These are phyloP conservation scores for Hanseniaspora occidentalis DNA, from an alignment of 805 yeast genomes.

Conservation along the genomic window DNA sequence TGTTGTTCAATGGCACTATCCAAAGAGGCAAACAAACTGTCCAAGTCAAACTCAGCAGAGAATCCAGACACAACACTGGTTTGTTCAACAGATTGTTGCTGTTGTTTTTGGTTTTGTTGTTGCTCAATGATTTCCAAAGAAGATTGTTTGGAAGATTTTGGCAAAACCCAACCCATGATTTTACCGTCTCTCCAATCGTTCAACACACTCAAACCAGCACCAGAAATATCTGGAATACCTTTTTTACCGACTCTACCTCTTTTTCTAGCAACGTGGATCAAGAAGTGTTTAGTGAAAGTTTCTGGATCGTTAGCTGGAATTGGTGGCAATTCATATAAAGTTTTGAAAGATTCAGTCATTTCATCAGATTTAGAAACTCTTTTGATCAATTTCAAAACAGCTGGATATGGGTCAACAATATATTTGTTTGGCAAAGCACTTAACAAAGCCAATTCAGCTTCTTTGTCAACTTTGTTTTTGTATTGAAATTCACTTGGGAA, in stretches of 20 bases:
- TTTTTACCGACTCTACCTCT: conserved; percentile 89
- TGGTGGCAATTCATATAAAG: conserved; percentile 69
- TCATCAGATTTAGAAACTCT: conserved; percentile 60
- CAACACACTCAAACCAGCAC: conserved; percentile 73
- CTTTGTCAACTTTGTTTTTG: conserved; percentile 47
- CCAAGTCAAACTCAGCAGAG: conserved; percentile 91
- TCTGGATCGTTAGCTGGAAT: conserved; percentile 59
- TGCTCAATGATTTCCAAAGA: conserved; percentile 14
- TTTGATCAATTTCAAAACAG: conserved; percentile 64
- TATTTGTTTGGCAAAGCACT: conserved; percentile 85
- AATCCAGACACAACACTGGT: conserved; percentile 78
- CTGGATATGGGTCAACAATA: conserved; percentile 72
- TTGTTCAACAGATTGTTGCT: conserved; percentile 29
- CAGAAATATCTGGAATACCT: conserved; percentile 79
- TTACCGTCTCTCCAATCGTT: conserved; percentile 98
- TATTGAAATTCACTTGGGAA: conserved; percentile 62
- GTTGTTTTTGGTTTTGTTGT: conserved; percentile 31
- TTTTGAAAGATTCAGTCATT: conserved; percentile 65
- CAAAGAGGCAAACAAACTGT: conserved; percentile 48
- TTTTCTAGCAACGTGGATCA: conserved; percentile 85
- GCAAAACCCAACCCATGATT: conserved; percentile 80
- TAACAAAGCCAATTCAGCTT: conserved; percentile 78
- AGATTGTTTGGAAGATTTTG: conserved; percentile 39
- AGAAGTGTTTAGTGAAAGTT: conserved; percentile 71
- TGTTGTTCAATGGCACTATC: conserved; percentile 22